Evolutionary conservation across 2,329 filamentous ascomycete species (phyloP).

Genomic region (Colletotrichum sidae): DNA sequence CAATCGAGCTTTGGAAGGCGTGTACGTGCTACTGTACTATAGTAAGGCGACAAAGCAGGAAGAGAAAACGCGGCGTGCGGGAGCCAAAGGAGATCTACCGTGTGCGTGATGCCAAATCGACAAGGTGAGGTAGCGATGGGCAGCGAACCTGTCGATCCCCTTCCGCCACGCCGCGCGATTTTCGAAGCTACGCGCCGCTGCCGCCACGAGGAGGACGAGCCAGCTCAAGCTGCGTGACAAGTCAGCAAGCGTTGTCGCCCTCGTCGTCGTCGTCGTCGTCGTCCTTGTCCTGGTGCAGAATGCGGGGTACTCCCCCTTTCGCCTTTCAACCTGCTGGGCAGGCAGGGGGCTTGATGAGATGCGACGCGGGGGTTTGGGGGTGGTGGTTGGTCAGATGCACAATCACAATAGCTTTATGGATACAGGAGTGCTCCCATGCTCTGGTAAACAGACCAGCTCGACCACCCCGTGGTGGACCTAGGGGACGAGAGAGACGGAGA

Average conservation of each 20-base stretch:
- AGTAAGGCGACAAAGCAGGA: too few species aligned
- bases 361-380: slow-evolving; percentile 12
- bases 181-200: slow-evolving; percentile 30
- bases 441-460: too few species aligned
- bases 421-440: neutral
- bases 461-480: too few species aligned
- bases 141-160: neutral
- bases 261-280: neutral
- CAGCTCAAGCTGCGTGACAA: neutral
- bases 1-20: too few species aligned
- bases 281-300: neutral
- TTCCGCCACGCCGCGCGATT: neutral
- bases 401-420: neutral
- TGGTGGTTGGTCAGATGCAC: neutral
- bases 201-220: slow-evolving; percentile 6
- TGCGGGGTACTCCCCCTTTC: slow-evolving; percentile 12
- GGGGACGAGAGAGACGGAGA: too few species aligned
- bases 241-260: slow-evolving; percentile 7
- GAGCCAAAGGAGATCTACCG: too few species aligned
- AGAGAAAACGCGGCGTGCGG: too few species aligned
- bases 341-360: slow-evolving; percentile 1
- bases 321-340: neutral
- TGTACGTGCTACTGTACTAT: too few species aligned
- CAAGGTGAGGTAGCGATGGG: neutral
- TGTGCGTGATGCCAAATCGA: too few species aligned